Conservation (phyloP, 2,329 filamentous ascomycete genomes). For the Colletotrichum navitas region DNA sequence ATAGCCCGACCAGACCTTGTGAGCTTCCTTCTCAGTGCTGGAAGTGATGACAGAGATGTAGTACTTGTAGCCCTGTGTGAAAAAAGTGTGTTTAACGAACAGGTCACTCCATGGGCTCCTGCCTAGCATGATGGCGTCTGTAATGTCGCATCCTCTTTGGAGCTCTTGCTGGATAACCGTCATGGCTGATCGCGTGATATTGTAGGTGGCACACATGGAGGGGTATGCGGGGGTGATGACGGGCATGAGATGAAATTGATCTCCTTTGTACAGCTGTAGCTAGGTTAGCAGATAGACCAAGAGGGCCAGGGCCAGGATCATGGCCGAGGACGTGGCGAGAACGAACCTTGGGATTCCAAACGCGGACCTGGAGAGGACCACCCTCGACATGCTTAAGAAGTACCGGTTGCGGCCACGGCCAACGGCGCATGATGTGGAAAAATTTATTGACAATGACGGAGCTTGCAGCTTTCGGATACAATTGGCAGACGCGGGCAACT, state of each 20-base stretch:
- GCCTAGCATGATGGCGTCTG: constrained; percentile 82
- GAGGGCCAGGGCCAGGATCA: neutral
- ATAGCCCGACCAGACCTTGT: constrained; percentile 89
- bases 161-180: constrained; percentile 87
- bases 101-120: constrained; percentile 87
- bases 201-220: constrained; percentile 97
- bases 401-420: constrained; percentile 96
- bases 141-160: constrained; percentile 80
- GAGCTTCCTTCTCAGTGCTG: constrained; percentile 84
- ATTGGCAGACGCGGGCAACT: constrained; percentile 93
- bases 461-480: constrained; percentile 92
- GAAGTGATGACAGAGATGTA: constrained; percentile 91
- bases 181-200: constrained; percentile 89
- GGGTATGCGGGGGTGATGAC: constrained; percentile 98
- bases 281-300: constrained; percentile 33
- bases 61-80: constrained; percentile 93
- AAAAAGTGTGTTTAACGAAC: constrained; percentile 92
- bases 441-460: constrained; percentile 93
- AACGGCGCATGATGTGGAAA: constrained; percentile 90
- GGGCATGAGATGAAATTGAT: constrained; percentile 93
- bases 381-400: constrained; percentile 89
- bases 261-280: constrained; percentile 77
- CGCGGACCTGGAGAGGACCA: constrained; percentile 82
- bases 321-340: neutral
- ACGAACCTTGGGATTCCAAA: constrained; percentile 92